phyloP scores from a whole-genome alignment of 345 rosid species.

The Dimocarpus longan region DNA sequence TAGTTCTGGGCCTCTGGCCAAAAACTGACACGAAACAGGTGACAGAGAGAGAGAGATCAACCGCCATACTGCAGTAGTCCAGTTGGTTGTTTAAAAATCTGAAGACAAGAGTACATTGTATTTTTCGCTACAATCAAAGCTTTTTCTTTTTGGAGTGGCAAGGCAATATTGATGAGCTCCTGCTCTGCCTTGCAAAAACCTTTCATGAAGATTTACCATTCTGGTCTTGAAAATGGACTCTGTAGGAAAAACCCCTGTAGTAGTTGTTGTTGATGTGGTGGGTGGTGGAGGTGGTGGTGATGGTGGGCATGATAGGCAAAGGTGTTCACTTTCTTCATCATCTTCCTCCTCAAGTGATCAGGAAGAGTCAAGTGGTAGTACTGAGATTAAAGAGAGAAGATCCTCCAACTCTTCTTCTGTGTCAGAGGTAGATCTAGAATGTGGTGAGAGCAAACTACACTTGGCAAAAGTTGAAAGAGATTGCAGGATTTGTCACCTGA shows the following conservation, averaged over 20 bases:
- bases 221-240: conserved; percentile 51
- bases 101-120: not conserved
- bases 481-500: conserved; percentile 91
- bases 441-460: conserved; percentile 42
- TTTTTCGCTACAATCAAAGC: not conserved
- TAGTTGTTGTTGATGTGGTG: conserved; percentile 21
- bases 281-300: conserved; percentile 15
- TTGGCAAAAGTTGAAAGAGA: conserved; percentile 54
- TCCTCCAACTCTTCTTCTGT: conserved; percentile 36
- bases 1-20: conserved; percentile 26
- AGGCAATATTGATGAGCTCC: conserved; percentile 37
- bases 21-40: conserved; percentile 26
- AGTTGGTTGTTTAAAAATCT: conserved; percentile 1
- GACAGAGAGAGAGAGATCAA: conserved; percentile 15
- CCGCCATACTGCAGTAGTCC: conserved; percentile 12
- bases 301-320: conserved; percentile 24
- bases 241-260: conserved; percentile 36
- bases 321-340: conserved; percentile 19
- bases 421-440: conserved; percentile 64
- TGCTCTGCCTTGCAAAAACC: conserved; percentile 10
- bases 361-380: not conserved
- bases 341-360: conserved; percentile 30
- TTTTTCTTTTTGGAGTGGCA: conserved; percentile 20
- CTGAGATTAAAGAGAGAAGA: conserved; percentile 49
- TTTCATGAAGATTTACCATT: conserved; percentile 58